Evolutionary conservation across 768 basidiomycete genomes (phyloP), one percentile per base, ranked within the genome.

Genomic region (Tylopilus rubrobrunneus): DNA sequence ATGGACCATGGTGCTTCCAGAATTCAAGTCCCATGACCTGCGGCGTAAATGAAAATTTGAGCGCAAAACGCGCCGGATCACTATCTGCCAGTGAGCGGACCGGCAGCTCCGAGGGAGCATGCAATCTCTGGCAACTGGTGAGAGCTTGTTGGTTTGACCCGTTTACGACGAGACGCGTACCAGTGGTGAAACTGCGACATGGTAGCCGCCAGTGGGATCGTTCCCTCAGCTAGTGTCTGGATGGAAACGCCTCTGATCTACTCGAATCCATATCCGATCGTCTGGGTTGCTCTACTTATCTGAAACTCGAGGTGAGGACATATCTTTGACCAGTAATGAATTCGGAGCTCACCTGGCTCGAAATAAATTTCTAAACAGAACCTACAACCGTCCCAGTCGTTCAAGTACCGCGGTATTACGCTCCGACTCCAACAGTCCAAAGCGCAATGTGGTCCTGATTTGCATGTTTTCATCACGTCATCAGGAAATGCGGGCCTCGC

Each of bases 401-500:
- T 87, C 80, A 91, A 92, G 64, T 85, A 79, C 61, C 78, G 89
- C 21, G 87, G 87, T 6, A 75, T 89, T 33, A 85, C 86, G 19
- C 74, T 77, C 54, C 85, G 86, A 58, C 74, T 81, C 3, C 77
- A 81, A 19, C 19, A 75, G 29, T 79, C 78, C 19, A 75, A 76
- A 49, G 71, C 76, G 53, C 69, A 64, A 19, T 73, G 79, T 49
- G 88, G 89, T 0, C 64, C 76, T 12, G 63, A 66, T 28, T 73
- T 83, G 6, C 89, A 88, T 65, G 71, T 84, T 41, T 72, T 89
- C 40, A 81, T 84, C 47, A 87, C 89, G 0, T 91, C 89, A 0
- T 80, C 85, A 5, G 89, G 89, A n/a, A 90, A 91, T 62, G 89
- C 86, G n/a, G 88, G 83, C 1, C 71, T 89, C 14, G 89, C 87